Base-by-base conservation (phyloP, 371 early-diverging fungal species). In the Mucor mucedo region DNA sequence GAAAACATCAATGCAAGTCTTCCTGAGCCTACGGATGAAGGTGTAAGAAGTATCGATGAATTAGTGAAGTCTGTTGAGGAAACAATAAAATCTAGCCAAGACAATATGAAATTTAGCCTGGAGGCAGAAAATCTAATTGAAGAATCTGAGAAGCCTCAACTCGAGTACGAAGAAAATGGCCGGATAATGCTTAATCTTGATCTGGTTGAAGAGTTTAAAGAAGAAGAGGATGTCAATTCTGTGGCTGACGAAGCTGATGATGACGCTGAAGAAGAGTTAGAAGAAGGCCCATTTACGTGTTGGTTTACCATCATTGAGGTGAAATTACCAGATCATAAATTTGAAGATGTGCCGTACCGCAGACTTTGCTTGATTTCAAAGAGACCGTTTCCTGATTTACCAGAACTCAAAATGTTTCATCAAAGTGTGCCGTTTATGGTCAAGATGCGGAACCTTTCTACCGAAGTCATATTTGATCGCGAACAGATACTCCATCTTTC, bases 311-410 rank as follows among this genome's bases (percentile, higher is more conserved):
- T 70, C 1, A 54, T 80, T 13, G 64, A 77, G 11, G 54, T 77
- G 2, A 32, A 50, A 10, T 52, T 76, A 10, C 32, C 62, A 13
- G 62, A 73, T 5, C 53, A 62, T 38, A 58, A 21, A n/a, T 55
- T 71, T 30, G 72, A 74, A 47, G 68, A 63, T 7, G 42, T 76
- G 10, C 62, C 64, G 3, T 80, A 79, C 52, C 84, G 88, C 28
- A 72, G 75, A 5, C 52, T 87, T 60, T 79, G 78, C 29, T 56
- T 89, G 2, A 53, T 87, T 9, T 84, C 85, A 0, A 73, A 73
- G 47, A 78, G 78, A 35, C 75, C 67, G 0, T 72, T 89, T 28
- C 88, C 86, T 1, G 42, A 27, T 0, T 28, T 84, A 4, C 70
- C 78, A 2, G 65, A 76, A 0, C 65, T 84, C 27, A 66, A 73